phyloP scores from a whole-genome alignment of 2,329 filamentous ascomycete genomes.

The Alternaria rosae region DNA sequence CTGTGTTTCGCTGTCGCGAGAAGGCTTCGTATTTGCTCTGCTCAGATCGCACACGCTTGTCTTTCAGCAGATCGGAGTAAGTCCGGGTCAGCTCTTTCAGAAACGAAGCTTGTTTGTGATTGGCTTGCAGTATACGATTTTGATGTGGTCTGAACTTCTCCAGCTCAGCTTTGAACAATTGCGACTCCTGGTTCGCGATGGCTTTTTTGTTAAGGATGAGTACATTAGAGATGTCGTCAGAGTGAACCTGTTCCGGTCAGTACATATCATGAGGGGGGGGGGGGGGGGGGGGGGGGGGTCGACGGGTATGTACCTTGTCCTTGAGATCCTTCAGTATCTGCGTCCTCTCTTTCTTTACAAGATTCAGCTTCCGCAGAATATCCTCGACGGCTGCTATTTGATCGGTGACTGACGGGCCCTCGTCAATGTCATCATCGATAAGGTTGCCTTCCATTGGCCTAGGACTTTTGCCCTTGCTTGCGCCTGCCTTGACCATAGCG shows the following conservation, averaged over 20 bases:
- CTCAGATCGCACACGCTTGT: constrained; percentile 91
- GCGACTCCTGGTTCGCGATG: constrained; percentile 87
- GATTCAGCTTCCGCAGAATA: constrained; percentile 85
- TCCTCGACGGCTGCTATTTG: constrained; percentile 91
- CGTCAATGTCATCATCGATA: constrained; percentile 91
- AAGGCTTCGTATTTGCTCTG: constrained; percentile 94
- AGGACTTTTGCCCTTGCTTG: constrained; percentile 65
- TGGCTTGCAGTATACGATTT: constrained; percentile 87
- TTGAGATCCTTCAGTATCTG: constrained; percentile 97
- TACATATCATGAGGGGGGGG: not conserved
- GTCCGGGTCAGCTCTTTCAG: constrained; percentile 93
- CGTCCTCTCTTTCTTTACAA: constrained; percentile 89
- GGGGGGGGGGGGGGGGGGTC: too few species aligned
- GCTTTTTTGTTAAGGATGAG: constrained; percentile 98
- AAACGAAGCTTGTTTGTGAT: constrained; percentile 90
- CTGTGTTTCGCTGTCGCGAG: constrained; percentile 79
- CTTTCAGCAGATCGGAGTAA: constrained; percentile 88
- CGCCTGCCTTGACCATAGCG: constrained; percentile 80
- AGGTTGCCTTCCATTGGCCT: constrained; percentile 76
- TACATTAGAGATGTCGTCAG: constrained; percentile 96
- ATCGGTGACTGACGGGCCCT: constrained; percentile 79
- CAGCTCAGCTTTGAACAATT: constrained; percentile 94
- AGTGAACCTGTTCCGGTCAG: constrained; percentile 72
- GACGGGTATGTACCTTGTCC: constrained; percentile 74
- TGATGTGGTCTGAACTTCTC: constrained; percentile 97